Conservation (phyloP, 306 rosid species). For the Adenanthera pavonina region DNA sequence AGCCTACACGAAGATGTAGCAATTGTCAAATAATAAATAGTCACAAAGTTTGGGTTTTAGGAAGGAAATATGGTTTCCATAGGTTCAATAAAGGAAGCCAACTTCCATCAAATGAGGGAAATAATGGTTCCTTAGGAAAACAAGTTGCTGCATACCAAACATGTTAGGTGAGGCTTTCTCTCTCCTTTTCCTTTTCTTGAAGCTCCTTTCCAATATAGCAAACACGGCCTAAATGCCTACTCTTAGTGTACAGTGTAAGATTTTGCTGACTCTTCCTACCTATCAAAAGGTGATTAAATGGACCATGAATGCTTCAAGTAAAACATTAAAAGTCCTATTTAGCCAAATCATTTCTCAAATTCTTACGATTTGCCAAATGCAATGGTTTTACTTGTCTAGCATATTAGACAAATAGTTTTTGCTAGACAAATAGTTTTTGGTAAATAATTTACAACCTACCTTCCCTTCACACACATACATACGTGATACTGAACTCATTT, state of each 20-base stretch:
- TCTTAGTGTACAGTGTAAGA: not conserved
- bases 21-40: too few relatives aligned
- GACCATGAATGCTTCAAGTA: not conserved
- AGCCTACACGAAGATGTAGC: too few relatives aligned
- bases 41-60: too few relatives aligned
- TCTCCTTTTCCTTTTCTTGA: too few relatives aligned
- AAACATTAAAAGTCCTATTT: not conserved
- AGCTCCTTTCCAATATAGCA: too few relatives aligned
- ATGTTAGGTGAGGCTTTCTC: too few relatives aligned
- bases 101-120: too few relatives aligned
- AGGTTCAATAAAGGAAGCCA: too few relatives aligned
- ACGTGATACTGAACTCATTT: not conserved
- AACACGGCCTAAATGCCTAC: too few relatives aligned
- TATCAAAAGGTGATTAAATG: not conserved
- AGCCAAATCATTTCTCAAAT: not conserved
- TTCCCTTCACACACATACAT: slow-evolving; percentile 4
- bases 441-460: slow-evolving; percentile 10
- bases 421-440: not conserved
- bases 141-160: too few relatives aligned
- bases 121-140: too few relatives aligned
- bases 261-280: not conserved
- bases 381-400: not conserved
- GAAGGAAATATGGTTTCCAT: too few relatives aligned
- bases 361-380: not conserved
- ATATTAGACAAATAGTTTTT: not conserved